Percentiles rank a stretch among this genome's conserved stretches.
Evolutionary conservation across 2,329 filamentous ascomycete genomes (phyloP).

Genomic region (Diaporthe longicolla): DNA sequence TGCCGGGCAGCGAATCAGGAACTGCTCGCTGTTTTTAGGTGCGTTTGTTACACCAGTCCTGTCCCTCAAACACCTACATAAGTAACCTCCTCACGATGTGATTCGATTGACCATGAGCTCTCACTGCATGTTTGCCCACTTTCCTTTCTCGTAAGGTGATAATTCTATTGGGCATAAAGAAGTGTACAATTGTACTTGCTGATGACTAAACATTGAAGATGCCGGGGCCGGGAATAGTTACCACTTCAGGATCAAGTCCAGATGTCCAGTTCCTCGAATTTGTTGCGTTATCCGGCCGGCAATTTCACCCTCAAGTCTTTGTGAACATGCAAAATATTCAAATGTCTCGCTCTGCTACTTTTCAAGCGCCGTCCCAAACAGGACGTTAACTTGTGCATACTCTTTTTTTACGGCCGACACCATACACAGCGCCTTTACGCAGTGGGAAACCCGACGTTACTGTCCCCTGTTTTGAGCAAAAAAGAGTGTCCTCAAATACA

Average conservation of each 20-base stretch:
- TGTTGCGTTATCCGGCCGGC: no score
- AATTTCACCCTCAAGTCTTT: no score
- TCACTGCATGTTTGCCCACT: no score
- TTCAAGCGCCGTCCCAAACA: no score
- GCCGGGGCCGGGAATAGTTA: constrained; percentile 1
- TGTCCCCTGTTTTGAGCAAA: not conserved
- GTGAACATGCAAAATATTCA: not conserved
- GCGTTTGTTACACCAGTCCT: not conserved
- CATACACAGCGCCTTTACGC: no score
- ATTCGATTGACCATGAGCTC: not conserved
- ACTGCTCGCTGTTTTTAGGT: no score
- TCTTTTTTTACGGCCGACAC: no score
- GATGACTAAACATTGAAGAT: not conserved
- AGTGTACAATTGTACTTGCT: not conserved
- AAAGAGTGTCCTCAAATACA: not conserved
- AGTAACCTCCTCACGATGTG: not conserved
- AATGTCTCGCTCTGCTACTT: not conserved
- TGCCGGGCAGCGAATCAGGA: not conserved
- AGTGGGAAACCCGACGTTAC: no score
- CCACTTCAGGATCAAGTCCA: not conserved
- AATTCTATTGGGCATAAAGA: not conserved
- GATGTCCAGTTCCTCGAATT: not conserved
- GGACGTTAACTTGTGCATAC: no score
- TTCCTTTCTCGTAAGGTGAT: no score
- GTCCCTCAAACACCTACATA: not conserved